Evolutionary conservation across 345 rosid genomes (phyloP).

Genomic region (Eutrema yunnanense): DNA sequence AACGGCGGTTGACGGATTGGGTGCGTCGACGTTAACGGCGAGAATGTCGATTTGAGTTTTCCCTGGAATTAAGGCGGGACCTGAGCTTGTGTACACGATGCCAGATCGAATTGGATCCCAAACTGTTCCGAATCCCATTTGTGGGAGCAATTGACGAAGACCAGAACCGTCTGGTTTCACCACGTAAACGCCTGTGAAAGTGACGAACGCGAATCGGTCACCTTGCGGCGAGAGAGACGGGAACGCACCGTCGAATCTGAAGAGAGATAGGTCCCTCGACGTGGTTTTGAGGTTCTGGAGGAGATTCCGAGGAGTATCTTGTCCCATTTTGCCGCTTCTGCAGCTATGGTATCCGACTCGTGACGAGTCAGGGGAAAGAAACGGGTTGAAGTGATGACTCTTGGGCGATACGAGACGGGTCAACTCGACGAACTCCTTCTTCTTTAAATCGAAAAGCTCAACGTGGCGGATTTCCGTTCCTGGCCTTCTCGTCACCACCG

Average conservation of each 20-base stretch:
- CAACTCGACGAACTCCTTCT: conserved; percentile 50
- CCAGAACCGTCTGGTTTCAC: conserved; percentile 67
- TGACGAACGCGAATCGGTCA: conserved; percentile 63
- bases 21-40: conserved; percentile 47
- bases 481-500: conserved; percentile 66
- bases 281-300: conserved; percentile 59
- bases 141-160: conserved; percentile 39
- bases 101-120: conserved; percentile 74
- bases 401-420: conserved; percentile 62
- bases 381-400: conserved; percentile 81
- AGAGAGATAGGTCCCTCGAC: conserved; percentile 43
- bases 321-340: conserved; percentile 41
- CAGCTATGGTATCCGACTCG: conserved; percentile 87
- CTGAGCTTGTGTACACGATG: conserved; percentile 59
- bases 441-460: conserved; percentile 58
- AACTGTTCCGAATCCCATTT: conserved; percentile 51
- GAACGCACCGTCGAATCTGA: conserved; percentile 74
- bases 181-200: conserved; percentile 59
- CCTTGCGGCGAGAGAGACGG: conserved; percentile 76
- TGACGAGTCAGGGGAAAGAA: conserved; percentile 68
- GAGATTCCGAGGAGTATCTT: conserved; percentile 38
- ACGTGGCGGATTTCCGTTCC: conserved; percentile 55
- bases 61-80: conserved; percentile 56
- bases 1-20: conserved; percentile 12
- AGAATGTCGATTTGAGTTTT: conserved; percentile 55